Percentiles rank a stretch among this genome's conserved stretches.
phyloP scores from a whole-genome alignment of 176 grass and related monocot genomes.

The Carex kokanica region DNA sequence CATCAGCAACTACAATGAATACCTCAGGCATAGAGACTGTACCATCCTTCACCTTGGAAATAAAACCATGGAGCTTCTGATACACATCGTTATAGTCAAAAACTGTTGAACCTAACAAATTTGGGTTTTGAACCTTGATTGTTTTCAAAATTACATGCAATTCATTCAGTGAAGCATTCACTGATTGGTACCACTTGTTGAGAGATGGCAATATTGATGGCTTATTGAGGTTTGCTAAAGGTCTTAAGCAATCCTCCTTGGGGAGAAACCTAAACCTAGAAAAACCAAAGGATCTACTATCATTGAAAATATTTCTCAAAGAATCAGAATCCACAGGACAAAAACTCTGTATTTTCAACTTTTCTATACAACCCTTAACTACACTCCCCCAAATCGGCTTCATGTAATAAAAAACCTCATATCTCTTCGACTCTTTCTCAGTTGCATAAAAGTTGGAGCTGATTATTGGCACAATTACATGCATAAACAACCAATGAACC shows the following conservation, averaged over 20 bases:
- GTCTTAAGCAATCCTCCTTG: constrained; percentile 61
- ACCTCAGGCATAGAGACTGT: constrained; percentile 34
- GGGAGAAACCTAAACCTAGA: constrained; percentile 81
- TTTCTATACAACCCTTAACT: constrained; percentile 44
- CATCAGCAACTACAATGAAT: constrained; percentile 94
- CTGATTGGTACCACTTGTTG: constrained; percentile 21
- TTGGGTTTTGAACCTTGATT: constrained; percentile 53
- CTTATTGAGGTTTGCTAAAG: constrained; percentile 61
- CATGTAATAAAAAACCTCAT: constrained; percentile 88
- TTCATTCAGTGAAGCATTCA: constrained; percentile 44
- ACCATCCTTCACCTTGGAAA: constrained; percentile 41
- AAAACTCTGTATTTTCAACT: constrained; percentile 43
- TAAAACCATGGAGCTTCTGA: constrained; percentile 50
- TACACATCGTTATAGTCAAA: constrained; percentile 79
- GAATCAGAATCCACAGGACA: constrained; percentile 28
- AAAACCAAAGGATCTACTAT: constrained; percentile 29
- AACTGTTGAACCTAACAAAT: constrained; percentile 86
- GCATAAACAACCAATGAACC: constrained; percentile 83
- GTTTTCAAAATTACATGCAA: constrained; percentile 56
- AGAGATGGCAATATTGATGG: constrained; percentile 43
- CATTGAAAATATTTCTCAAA: constrained; percentile 30
- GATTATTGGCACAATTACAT: constrained; percentile 65
- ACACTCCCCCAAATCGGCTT: constrained; percentile 67
- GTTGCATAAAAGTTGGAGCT: constrained; percentile 78
- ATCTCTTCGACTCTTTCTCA: constrained; percentile 66